These are phyloP conservation scores for Lenzites betulinus DNA, from an alignment of 768 basidiomycete species.

Conservation along the genomic window DNA sequence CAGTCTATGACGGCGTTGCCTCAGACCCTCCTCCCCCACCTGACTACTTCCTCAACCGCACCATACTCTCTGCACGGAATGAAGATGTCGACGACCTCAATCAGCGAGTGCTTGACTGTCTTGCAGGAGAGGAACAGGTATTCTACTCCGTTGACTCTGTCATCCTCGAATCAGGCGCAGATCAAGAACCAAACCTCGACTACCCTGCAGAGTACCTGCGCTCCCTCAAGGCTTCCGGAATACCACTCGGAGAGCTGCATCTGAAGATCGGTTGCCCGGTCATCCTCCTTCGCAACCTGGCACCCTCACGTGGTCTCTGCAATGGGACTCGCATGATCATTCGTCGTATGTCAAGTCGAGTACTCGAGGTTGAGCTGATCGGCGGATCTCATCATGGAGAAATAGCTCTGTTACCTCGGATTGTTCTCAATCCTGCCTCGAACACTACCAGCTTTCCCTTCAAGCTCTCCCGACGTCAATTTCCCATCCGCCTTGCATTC, in stretches of 20 bases:
- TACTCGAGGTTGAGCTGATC: conserved; percentile 38
- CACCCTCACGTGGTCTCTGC: conserved; percentile 36
- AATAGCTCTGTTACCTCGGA: conserved; percentile 35
- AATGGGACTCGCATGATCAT: conserved; percentile 41
- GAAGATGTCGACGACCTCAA: conserved; percentile 37
- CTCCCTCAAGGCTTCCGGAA: conserved; percentile 38
- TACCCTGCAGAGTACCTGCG: conserved; percentile 25
- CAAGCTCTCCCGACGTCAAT: conserved; percentile 38
- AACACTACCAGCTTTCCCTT: conserved; percentile 34
- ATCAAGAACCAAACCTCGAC: too few relatives aligned
- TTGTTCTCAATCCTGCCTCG: conserved; percentile 30
- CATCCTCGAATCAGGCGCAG: too few relatives aligned
- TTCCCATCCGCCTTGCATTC: conserved; percentile 48
- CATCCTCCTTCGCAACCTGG: conserved; percentile 48
- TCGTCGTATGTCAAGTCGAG: conserved; percentile 24
- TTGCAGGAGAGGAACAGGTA: conserved; percentile 24
- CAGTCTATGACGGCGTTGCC: conserved; percentile 10
- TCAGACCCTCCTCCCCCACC: too few relatives aligned
- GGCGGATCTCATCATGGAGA: conserved; percentile 41
- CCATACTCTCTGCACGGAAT: conserved; percentile 22
- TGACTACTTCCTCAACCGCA: conserved; percentile 38
- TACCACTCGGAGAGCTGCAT: conserved; percentile 35
- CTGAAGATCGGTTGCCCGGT: conserved; percentile 33
- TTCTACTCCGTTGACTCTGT: too few relatives aligned
- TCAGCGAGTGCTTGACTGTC: conserved; percentile 15